phyloP scores from a whole-genome alignment of 1,139 yeast genomes.

The Suhomyces choctaworum region DNA sequence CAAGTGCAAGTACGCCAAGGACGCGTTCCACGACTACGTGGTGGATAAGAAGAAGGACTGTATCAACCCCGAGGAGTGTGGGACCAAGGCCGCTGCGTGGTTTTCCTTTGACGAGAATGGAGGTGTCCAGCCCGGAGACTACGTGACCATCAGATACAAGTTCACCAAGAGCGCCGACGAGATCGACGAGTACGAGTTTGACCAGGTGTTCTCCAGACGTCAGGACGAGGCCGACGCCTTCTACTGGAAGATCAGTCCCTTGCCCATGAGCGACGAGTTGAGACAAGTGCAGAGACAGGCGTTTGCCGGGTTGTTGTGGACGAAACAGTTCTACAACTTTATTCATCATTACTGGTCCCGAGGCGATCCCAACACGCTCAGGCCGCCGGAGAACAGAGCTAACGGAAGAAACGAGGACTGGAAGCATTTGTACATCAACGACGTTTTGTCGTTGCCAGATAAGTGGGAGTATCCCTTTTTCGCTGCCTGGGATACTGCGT shows the following conservation, averaged over 20 bases:
- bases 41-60: conserved; percentile 60
- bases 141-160: conserved; percentile 83
- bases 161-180: conserved; percentile 51
- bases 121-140: conserved; percentile 85
- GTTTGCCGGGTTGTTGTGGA: conserved; percentile 92
- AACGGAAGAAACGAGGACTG: conserved; percentile 83
- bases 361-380: conserved; percentile 79
- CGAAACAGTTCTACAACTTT: conserved; percentile 89
- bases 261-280: conserved; percentile 80
- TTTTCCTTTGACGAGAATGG: conserved; percentile 73
- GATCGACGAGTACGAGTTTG: conserved; percentile 80
- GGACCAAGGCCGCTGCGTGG: conserved; percentile 82
- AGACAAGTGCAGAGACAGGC: conserved; percentile 92
- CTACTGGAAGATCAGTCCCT: conserved; percentile 86
- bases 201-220: conserved; percentile 68
- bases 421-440: conserved; percentile 89
- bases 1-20: conserved; percentile 66
- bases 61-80: conserved; percentile 66
- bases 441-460: conserved; percentile 87
- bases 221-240: conserved; percentile 92
- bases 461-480: conserved; percentile 97
- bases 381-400: conserved; percentile 82
- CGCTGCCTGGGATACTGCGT: conserved; percentile 98
- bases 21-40: conserved; percentile 86
- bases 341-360: conserved; percentile 85